phyloP scores from a whole-genome alignment of 345 rosid species.

The Brassica incana region DNA sequence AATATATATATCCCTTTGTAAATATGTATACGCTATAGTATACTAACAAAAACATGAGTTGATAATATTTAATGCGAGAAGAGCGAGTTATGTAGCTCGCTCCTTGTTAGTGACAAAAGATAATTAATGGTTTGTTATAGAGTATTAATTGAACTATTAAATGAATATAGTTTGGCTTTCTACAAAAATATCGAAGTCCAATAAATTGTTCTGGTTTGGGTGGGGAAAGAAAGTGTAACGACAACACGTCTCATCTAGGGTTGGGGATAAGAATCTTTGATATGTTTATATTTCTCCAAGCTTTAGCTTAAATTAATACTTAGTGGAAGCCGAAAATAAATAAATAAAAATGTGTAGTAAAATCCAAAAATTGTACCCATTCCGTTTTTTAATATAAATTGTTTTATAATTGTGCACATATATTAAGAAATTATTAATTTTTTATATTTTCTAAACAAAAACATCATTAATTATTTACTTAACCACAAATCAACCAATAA shows the following conservation, averaged over 20 bases:
- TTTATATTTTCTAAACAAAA: too few relatives aligned
- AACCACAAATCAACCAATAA: too few relatives aligned
- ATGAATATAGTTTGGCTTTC: neutral
- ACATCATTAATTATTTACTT: too few relatives aligned
- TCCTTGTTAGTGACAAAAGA: neutral
- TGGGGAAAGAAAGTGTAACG: slow-evolving; percentile 37
- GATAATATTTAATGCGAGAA: slow-evolving; percentile 1
- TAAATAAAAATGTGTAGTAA: neutral
- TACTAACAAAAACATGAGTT: neutral
- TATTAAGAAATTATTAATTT: too few relatives aligned
- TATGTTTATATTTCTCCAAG: neutral
- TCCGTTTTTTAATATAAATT: too few relatives aligned
- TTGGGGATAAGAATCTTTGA: slow-evolving; percentile 28
- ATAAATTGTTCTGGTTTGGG: slow-evolving; percentile 25
- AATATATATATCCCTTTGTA: neutral
- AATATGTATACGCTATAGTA: neutral
- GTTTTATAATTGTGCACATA: too few relatives aligned
- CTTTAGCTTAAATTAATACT: slow-evolving; percentile 22
- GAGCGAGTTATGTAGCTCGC: neutral
- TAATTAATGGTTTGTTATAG: neutral
- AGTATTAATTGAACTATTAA: neutral
- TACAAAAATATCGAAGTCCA: neutral
- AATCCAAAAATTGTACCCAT: neutral
- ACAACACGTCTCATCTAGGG: slow-evolving; percentile 33
- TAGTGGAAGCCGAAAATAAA: slow-evolving; percentile 1